Evolutionary conservation across 2,329 filamentous ascomycete genomes (phyloP), one percentile per base, ranked within the genome.

Genomic region (Chaetomium sp.): DNA sequence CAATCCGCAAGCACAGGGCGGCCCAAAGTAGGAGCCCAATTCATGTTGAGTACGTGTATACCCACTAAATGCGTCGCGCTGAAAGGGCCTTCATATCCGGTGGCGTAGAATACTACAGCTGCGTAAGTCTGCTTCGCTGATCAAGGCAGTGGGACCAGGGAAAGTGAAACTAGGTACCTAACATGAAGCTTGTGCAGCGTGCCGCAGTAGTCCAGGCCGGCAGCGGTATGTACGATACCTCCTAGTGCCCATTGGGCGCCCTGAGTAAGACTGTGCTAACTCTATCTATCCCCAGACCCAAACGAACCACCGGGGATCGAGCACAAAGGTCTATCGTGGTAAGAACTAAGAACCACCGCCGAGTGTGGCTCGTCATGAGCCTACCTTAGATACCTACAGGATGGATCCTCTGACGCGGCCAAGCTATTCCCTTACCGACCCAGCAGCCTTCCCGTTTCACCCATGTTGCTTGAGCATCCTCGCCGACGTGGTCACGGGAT

Each of bases 41-140:
- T n/a, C n/a, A n/a, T n/a, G n/a, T 19, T 13, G 35, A 19, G 35
- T 12, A 38, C 13, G n/a, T n/a, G n/a, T n/a, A 38, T 38, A 38
- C 19, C 16, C 19, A 38, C 19, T 31, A 10, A 54, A 23, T 4
- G n/a, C 13, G 4, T 10, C 10, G 2, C n/a, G 0, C 12, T 6
- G 6, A 33, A 31, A 60, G 57, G 31, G 57, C 57, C 7, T 60
- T 53, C 27, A 60, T 60, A 23, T 60, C 57, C 21, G 57, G 57
- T 33, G 29, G 9, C 21, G 25, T 47, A 7, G 16, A n/a, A 7
- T 2, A 5, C 3, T 60, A 16, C 49, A 21, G 42, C 2, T 4
- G 10, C 3, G 57, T 53, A 29, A 9, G 57, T 27, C 31, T 42
- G 4, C 9, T 27, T 33, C 2, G 13, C 7, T 33, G 13, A 27